phyloP scores from a whole-genome alignment of 768 basidiomycete species.

The Suillus cothurnatus region DNA sequence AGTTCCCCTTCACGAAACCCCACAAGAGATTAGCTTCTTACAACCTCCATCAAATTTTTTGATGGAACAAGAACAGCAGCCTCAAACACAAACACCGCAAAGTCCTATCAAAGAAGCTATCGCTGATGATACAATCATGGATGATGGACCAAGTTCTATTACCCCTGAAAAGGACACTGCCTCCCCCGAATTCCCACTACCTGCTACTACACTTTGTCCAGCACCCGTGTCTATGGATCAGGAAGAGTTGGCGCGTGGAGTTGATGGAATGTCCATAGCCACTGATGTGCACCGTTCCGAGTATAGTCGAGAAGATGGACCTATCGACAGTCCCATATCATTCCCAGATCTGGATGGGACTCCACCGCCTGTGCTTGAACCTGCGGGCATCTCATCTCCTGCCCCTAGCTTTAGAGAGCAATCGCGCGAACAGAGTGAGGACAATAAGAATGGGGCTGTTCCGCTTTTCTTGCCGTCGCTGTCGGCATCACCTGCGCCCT shows the following conservation, averaged over 20 bases:
- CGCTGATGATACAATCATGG: not conserved
- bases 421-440: constrained; percentile 18
- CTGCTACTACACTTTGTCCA: not conserved
- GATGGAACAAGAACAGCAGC: not conserved
- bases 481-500: constrained; percentile 32
- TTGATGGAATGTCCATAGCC: constrained; percentile 25
- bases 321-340: constrained; percentile 22
- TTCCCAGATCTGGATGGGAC: constrained; percentile 15
- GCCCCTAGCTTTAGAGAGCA: constrained; percentile 12
- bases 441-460: constrained; percentile 23
- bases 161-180: not conserved
- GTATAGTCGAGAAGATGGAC: constrained; percentile 19
- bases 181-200: not conserved
- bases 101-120: constrained; percentile 2
- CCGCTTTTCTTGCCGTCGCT: constrained; percentile 56
- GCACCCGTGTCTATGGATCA: not conserved
- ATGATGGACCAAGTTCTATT: not conserved
- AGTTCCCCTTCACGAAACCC: not conserved
- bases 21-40: constrained; percentile 7
- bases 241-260: constrained; percentile 12
- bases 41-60: not conserved
- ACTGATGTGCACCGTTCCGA: constrained; percentile 14
- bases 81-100: not conserved
- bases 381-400: constrained; percentile 5
- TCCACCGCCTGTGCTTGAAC: constrained; percentile 12